Evolutionary conservation across 2,329 filamentous ascomycete species (phyloP).

Genomic region (Cordyceps javanica): DNA sequence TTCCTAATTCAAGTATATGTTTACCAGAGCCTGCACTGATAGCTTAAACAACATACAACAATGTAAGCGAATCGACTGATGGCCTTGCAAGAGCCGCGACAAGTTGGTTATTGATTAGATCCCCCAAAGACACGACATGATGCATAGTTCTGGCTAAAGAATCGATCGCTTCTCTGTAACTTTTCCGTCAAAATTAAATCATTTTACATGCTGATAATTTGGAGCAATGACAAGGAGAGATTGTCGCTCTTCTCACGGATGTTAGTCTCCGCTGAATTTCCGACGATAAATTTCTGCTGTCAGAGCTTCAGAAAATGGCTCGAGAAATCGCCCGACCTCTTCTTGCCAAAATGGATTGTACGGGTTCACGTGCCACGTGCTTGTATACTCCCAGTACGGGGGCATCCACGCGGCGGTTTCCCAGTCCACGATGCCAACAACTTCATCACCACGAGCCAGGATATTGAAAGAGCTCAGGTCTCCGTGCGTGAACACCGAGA

Average conservation of each 20-base stretch:
- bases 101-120: not conserved
- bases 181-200: not conserved
- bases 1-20: not conserved
- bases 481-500: slow-evolving; percentile 36
- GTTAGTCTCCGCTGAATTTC: not conserved
- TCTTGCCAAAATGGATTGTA: slow-evolving; percentile 18
- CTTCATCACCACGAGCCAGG: slow-evolving; percentile 20
- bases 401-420: slow-evolving; percentile 21
- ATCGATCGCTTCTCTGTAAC: not conserved
- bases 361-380: slow-evolving; percentile 16
- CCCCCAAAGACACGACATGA: not conserved
- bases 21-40: not conserved
- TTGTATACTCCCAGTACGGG: slow-evolving; percentile 21
- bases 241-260: not conserved
- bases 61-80: not conserved
- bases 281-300: not conserved
- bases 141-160: not conserved
- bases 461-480: slow-evolving; percentile 26
- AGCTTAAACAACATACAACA: not conserved
- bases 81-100: not conserved
- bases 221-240: not conserved
- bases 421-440: slow-evolving; percentile 24
- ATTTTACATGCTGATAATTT: not conserved
- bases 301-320: not conserved
- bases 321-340: slow-evolving; percentile 4